phyloP scores from a whole-genome alignment of 768 basidiomycete genomes.

The Amanita phalloides region DNA sequence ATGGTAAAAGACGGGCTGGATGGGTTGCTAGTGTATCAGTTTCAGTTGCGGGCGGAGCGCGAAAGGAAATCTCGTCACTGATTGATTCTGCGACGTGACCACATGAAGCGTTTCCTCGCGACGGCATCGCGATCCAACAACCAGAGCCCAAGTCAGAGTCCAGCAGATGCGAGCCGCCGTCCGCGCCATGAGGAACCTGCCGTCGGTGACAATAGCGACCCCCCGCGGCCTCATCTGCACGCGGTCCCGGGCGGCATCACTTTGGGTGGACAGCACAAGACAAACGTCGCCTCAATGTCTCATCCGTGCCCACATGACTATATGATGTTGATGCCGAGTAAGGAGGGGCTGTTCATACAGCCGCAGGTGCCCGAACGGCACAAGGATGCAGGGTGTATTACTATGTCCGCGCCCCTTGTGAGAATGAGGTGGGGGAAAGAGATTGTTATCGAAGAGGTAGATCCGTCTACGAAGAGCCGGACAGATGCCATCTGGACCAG shows the following conservation, averaged over 20 bases:
- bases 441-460: constrained; percentile 46
- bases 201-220: neutral
- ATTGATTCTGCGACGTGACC: neutral
- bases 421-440: constrained; percentile 47
- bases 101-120: constrained; percentile 33
- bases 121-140: constrained; percentile 26
- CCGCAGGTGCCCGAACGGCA: constrained; percentile 32
- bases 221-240: neutral
- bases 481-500: constrained; percentile 37
- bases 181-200: neutral
- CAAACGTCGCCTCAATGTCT: constrained; percentile 56
- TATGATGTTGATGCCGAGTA: constrained; percentile 49
- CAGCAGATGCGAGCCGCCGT: constrained; percentile 8
- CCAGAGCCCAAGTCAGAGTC: constrained; percentile 2
- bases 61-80: neutral
- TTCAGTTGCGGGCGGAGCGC: no score
- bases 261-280: constrained; percentile 47
- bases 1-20: no score
- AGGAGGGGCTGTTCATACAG: constrained; percentile 56
- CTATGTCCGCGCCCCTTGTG: constrained; percentile 26
- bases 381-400: neutral
- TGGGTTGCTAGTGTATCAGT: no score
- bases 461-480: constrained; percentile 21
- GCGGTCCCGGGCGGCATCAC: constrained; percentile 10
- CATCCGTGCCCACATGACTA: constrained; percentile 66